Percentiles rank a stretch among this genome's conserved stretches.
These are phyloP conservation scores for Monosporascus sp. DNA, from an alignment of 2,329 filamentous ascomycete species.

Conservation along the genomic window DNA sequence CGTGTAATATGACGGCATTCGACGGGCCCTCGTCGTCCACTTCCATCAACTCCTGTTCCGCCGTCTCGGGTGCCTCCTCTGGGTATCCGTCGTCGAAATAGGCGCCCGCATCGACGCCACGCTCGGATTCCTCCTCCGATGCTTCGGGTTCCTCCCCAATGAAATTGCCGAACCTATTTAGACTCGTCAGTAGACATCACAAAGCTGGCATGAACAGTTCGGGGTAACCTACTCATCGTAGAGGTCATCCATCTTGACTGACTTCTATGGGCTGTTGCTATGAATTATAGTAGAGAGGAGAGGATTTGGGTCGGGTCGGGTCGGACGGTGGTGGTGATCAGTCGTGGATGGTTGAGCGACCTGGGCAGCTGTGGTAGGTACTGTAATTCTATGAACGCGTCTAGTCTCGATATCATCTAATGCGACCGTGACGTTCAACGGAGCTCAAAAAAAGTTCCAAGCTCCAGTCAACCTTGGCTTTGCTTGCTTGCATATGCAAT, in stretches of 20 bases:
- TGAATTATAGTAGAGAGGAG: conserved; percentile 10
- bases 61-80: conserved; percentile 56
- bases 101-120: conserved; percentile 66
- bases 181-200: conserved; percentile 12
- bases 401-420: too few relatives aligned
- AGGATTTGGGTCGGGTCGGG: conserved; percentile 9
- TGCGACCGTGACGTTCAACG: too few relatives aligned
- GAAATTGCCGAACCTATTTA: conserved; percentile 85
- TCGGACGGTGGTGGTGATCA: neutral
- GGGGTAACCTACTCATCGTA: conserved; percentile 74
- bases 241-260: conserved; percentile 75
- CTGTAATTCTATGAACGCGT: too few relatives aligned
- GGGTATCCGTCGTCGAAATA: conserved; percentile 79
- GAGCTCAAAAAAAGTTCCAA: too few relatives aligned
- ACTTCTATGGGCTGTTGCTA: conserved; percentile 12
- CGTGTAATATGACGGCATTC: conserved; percentile 95
- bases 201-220: neutral
- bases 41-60: conserved; percentile 87
- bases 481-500: too few relatives aligned
- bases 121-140: conserved; percentile 81
- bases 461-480: too few relatives aligned
- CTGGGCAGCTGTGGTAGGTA: too few relatives aligned
- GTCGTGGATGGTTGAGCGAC: too few relatives aligned
- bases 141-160: conserved; percentile 85
- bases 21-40: conserved; percentile 86